Conservation (phyloP, 208 protist genomes). For the Leishmania tropica region DNA sequence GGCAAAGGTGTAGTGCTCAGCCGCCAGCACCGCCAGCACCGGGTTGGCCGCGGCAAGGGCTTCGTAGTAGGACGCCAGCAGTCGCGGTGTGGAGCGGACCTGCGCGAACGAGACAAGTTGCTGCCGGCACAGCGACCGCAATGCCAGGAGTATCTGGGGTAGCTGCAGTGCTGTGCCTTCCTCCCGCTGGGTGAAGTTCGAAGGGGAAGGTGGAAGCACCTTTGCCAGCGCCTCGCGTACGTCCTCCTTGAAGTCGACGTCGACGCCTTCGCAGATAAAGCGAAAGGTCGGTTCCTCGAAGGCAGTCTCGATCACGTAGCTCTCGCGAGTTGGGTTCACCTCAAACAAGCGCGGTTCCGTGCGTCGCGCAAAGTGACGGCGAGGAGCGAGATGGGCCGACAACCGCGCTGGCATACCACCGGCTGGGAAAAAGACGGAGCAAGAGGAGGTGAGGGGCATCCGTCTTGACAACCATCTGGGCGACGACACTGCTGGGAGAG, state of each 20-base stretch:
- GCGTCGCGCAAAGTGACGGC: slow-evolving; percentile 26
- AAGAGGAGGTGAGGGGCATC: neutral
- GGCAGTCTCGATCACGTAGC: slow-evolving; percentile 80
- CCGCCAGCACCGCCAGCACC: slow-evolving; percentile 65
- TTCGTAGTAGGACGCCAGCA: slow-evolving; percentile 79
- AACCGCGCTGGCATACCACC: neutral
- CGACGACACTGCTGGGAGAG: neutral
- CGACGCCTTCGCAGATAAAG: slow-evolving; percentile 82
- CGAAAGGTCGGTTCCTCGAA: slow-evolving; percentile 89
- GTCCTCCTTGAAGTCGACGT: slow-evolving; percentile 85
- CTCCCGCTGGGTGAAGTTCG: slow-evolving; percentile 59
- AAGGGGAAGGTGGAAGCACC: slow-evolving; percentile 42
- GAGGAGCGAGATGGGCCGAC: slow-evolving; percentile 1
- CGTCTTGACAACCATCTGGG: neutral
- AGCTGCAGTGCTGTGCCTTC: slow-evolving; percentile 10
- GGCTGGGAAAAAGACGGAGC: neutral
- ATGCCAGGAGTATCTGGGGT: slow-evolving; percentile 51
- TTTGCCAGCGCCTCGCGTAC: slow-evolving; percentile 65
- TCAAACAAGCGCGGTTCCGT: slow-evolving; percentile 35
- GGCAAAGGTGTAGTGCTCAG: slow-evolving; percentile 87
- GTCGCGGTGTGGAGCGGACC: slow-evolving; percentile 73
- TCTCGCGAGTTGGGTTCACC: slow-evolving; percentile 46
- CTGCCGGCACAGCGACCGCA: slow-evolving; percentile 58
- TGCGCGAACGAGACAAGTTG: slow-evolving; percentile 80
- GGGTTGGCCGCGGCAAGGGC: slow-evolving; percentile 65